Conservation (phyloP, 2,329 filamentous ascomycete genomes). For the Neofusicoccum kwambonambiense region DNA sequence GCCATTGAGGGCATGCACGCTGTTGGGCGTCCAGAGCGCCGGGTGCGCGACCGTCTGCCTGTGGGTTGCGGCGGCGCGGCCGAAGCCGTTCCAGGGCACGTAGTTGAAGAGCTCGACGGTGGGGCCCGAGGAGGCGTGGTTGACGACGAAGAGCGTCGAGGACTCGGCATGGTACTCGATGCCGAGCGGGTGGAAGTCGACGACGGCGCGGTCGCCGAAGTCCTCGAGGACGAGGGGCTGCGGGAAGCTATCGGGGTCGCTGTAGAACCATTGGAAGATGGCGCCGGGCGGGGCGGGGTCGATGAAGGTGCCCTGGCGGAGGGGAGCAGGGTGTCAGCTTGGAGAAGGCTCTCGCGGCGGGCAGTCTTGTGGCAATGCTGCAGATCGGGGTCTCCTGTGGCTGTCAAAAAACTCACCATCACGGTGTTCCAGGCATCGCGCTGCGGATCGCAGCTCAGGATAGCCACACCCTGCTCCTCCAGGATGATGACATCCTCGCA, state of each 20-base stretch:
- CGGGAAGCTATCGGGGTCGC: conserved; percentile 26
- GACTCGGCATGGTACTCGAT: conserved; percentile 37
- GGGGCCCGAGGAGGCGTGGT: conserved; percentile 37
- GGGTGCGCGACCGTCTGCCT: conserved; percentile 33
- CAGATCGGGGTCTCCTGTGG: no score
- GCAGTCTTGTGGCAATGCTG: no score
- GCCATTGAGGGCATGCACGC: conserved; percentile 34
- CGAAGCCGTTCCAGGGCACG: conserved; percentile 15
- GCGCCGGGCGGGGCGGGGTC: conserved; percentile 26
- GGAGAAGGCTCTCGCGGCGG: not conserved
- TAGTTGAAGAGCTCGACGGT: conserved; percentile 36
- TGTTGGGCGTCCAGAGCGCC: conserved; percentile 39
- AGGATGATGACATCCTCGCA: conserved; percentile 46
- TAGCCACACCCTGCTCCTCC: conserved; percentile 35
- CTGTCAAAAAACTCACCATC: conserved; percentile 33
- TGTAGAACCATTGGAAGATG: conserved; percentile 43
- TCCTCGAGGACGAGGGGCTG: conserved; percentile 28
- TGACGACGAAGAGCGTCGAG: conserved; percentile 40
- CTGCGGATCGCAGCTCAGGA: conserved; percentile 45
- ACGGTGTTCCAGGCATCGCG: conserved; percentile 48
- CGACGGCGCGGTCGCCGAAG: conserved; percentile 23
- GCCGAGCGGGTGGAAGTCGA: conserved; percentile 45
- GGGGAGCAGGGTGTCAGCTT: not conserved
- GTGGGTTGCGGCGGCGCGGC: conserved; percentile 26
- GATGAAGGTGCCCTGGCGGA: conserved; percentile 30